These are phyloP conservation scores for Venturia pyrina DNA, from an alignment of 2,329 filamentous ascomycete genomes.

Conservation along the genomic window DNA sequence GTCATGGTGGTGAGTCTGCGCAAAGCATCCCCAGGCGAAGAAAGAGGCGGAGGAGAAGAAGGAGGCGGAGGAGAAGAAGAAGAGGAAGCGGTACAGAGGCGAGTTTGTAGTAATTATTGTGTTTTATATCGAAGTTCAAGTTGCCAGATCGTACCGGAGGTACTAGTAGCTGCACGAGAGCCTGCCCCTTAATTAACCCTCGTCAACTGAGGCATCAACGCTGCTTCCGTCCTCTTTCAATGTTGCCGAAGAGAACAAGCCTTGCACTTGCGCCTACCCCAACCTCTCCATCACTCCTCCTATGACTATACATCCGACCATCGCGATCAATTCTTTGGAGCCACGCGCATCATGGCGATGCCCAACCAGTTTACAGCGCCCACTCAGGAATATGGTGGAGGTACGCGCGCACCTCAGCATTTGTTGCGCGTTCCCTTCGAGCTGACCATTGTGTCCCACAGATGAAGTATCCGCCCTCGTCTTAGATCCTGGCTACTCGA, in stretches of 20 bases:
- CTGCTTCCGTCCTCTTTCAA: background rate
- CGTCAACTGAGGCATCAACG: background rate
- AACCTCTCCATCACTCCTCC: background rate
- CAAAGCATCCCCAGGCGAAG: slow-evolving; percentile 6
- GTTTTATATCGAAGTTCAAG: slow-evolving; percentile 5
- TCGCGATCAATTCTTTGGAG: background rate
- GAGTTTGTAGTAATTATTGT: background rate
- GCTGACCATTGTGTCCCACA: slow-evolving; percentile 27
- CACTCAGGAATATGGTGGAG: slow-evolving; percentile 13
- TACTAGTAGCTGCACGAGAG: too few species aligned
- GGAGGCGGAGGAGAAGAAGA: background rate
- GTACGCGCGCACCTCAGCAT: slow-evolving; percentile 3
- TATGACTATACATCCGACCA: background rate
- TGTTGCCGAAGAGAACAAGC: background rate
- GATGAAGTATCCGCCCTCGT: slow-evolving; percentile 97
- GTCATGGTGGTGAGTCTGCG: slow-evolving; percentile 26
- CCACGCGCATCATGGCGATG: slow-evolving; percentile 6
- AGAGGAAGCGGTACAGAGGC: background rate
- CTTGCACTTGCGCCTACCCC: background rate
- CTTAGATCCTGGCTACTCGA: slow-evolving; percentile 87
- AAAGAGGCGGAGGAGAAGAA: background rate
- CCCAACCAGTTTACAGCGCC: slow-evolving; percentile 13
- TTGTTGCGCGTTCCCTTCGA: background rate
- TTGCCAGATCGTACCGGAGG: background rate
- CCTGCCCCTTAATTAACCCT: slow-evolving; percentile 1